Conservation (phyloP, 441 rosid genomes). For the Metrosideros polymorpha region DNA sequence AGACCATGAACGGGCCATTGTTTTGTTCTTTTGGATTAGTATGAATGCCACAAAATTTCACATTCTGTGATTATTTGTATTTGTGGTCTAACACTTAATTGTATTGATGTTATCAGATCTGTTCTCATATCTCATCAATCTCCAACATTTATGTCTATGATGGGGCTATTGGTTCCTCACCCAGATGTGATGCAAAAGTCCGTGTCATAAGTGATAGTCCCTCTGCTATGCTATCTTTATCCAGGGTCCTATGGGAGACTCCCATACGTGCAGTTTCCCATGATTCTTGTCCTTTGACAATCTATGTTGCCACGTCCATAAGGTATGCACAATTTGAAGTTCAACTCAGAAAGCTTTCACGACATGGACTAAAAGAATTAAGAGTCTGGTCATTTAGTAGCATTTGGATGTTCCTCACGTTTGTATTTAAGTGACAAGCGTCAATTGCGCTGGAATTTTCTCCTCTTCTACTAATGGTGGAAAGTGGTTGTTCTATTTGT, state of each 20-base stretch:
- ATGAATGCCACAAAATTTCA: background rate
- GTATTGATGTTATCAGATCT: slow-evolving; percentile 10
- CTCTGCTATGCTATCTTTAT: slow-evolving; percentile 20
- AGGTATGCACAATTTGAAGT: slow-evolving; percentile 14
- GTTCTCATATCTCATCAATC: slow-evolving; percentile 21
- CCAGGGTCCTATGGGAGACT: slow-evolving; percentile 18
- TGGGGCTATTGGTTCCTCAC: slow-evolving; percentile 21
- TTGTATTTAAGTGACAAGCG: background rate
- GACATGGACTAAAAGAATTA: background rate
- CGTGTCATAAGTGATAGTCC: slow-evolving; percentile 32
- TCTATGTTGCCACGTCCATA: slow-evolving; percentile 25
- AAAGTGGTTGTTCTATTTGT: background rate
- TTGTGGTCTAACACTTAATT: background rate
- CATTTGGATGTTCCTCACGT: background rate
- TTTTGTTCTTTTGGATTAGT: background rate
- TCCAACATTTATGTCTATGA: slow-evolving; percentile 25
- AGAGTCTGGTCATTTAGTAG: background rate
- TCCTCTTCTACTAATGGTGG: background rate
- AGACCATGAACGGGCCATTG: background rate
- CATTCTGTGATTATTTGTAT: background rate
- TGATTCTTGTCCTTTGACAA: slow-evolving; percentile 31
- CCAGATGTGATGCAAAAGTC: slow-evolving; percentile 24
- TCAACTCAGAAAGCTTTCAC: background rate
- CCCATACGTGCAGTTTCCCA: slow-evolving; percentile 29
- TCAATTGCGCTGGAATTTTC: background rate